A percentile compares a stretch with the other conserved stretches of the same genome.
These are phyloP conservation scores for Cnidoscolus chayamansa DNA, from an alignment of 441 rosid species.

Conservation along the genomic window DNA sequence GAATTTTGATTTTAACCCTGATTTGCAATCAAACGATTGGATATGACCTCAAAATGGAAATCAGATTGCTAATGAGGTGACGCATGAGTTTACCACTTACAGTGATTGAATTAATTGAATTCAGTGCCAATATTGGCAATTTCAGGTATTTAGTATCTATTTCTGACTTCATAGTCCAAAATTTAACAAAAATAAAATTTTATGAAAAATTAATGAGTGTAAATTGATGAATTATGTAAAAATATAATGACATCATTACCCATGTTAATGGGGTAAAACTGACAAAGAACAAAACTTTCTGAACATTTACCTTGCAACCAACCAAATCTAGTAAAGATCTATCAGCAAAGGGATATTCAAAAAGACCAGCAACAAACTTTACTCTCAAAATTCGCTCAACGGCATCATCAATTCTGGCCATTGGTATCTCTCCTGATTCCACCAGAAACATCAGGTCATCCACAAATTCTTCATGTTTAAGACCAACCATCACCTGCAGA, in stretches of 20 bases:
- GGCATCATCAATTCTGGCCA: slow-evolving; percentile 76
- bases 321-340: slow-evolving; percentile 59
- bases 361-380: slow-evolving; percentile 75
- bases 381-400: slow-evolving; percentile 87
- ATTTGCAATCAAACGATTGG: not conserved
- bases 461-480: slow-evolving; percentile 43
- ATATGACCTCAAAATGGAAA: not conserved
- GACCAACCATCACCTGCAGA: slow-evolving; percentile 78
- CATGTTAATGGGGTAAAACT: slow-evolving; percentile 5
- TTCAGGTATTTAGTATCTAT: not conserved
- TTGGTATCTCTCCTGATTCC: slow-evolving; percentile 61
- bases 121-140: not conserved
- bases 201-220: not conserved
- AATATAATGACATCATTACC: not conserved
- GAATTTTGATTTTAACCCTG: not conserved
- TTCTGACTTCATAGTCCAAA: not conserved
- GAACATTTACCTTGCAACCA: slow-evolving; percentile 67
- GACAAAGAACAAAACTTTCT: not conserved
- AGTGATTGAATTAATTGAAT: not conserved
- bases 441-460: slow-evolving; percentile 52
- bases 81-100: not conserved
- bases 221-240: slow-evolving; percentile 1
- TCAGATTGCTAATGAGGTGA: not conserved
- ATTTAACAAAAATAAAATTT: not conserved
- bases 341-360: slow-evolving; percentile 71